Percentiles rank a stretch among this genome's conserved stretches.
Evolutionary conservation across 1,284 basidiomycete genomes (phyloP).

Genomic region (Trametes hirsuta): DNA sequence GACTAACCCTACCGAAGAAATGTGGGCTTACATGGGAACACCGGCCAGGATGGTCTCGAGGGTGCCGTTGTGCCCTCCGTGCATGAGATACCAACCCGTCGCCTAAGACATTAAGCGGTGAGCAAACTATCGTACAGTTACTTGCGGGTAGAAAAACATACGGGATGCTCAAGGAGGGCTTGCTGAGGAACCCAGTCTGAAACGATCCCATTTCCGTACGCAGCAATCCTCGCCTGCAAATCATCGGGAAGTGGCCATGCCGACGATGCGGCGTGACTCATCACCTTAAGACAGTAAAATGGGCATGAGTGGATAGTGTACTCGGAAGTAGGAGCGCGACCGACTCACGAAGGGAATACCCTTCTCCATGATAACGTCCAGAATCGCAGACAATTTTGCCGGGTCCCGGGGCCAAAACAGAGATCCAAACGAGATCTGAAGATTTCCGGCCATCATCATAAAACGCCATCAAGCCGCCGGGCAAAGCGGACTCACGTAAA

Average conservation of each 20-base stretch:
- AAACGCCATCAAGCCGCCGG: neutral
- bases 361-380: constrained; percentile 22
- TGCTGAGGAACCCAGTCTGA: constrained; percentile 28
- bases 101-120: constrained; percentile 7
- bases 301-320: neutral
- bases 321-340: neutral
- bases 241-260: constrained; percentile 20
- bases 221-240: constrained; percentile 18
- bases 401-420: constrained; percentile 21
- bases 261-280: neutral
- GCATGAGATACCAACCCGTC: constrained; percentile 28
- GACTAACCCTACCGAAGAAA: neutral
- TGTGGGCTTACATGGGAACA: constrained; percentile 14
- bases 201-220: constrained; percentile 21
- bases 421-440: constrained; percentile 25
- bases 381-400: constrained; percentile 15
- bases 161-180: constrained; percentile 26
- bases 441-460: neutral
- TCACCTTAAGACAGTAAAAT: neutral
- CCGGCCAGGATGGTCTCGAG: constrained; percentile 21
- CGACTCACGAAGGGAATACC: constrained; percentile 21
- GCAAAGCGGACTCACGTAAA: constrained; percentile 25
- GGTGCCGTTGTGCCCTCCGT: constrained; percentile 27
- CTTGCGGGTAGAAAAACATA: neutral
- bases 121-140: too few species aligned